Evolutionary conservation across 148 eudicot genomes (phyloP).

Genomic region (Nepenthes gracilis): DNA sequence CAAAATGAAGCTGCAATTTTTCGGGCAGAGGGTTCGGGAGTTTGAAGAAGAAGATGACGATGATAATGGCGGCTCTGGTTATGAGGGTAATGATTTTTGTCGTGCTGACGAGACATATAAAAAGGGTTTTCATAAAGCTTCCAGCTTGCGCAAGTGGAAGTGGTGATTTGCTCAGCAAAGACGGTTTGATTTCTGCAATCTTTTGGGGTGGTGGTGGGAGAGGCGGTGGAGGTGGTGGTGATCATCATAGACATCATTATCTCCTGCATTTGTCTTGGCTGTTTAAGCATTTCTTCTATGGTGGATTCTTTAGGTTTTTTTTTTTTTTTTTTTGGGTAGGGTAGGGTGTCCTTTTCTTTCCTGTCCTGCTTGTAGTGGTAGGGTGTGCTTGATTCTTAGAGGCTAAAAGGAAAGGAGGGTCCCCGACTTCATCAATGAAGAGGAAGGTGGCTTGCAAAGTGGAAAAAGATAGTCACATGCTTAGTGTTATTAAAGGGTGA

Average conservation of each 20-base stretch:
- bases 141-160: conserved; percentile 48
- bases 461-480: too few species aligned
- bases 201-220: not conserved
- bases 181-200: not conserved
- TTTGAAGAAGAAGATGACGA: conserved; percentile 24
- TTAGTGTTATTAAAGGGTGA: too few species aligned
- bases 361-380: too few species aligned
- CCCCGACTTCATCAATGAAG: too few species aligned
- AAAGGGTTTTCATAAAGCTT: conserved; percentile 66
- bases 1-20: conserved; percentile 32
- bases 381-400: too few species aligned
- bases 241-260: not conserved
- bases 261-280: conserved; percentile 1
- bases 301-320: not conserved
- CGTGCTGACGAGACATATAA: conserved; percentile 22
- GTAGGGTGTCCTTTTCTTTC: too few species aligned
- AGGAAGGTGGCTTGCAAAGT: too few species aligned
- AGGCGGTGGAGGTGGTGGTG: not conserved
- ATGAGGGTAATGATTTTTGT: conserved; percentile 6
- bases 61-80: conserved; percentile 7
- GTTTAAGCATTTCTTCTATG: not conserved
- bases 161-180: conserved; percentile 7
- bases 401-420: too few species aligned
- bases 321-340: not conserved
- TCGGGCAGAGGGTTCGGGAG: conserved; percentile 28